Evolutionary conservation across 2,329 filamentous ascomycete genomes (phyloP).

Genomic region (Massarina eburnea): DNA sequence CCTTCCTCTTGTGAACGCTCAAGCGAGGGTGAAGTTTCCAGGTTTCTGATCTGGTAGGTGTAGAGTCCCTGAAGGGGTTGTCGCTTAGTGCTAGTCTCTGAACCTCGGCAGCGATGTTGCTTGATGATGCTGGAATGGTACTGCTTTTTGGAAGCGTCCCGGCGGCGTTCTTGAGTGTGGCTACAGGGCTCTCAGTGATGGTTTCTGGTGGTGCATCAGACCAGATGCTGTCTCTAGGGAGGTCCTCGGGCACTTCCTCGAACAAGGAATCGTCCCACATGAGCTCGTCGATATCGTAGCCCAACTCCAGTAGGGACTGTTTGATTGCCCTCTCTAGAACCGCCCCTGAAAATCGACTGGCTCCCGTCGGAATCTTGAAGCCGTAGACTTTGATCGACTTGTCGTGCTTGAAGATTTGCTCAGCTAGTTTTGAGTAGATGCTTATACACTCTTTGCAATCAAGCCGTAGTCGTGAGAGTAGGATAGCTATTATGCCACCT

Average conservation of each 20-base stretch:
- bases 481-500: slow-evolving; percentile 44
- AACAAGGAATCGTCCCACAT: slow-evolving; percentile 47
- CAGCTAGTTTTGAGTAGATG: slow-evolving; percentile 41
- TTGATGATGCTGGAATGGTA: slow-evolving; percentile 5
- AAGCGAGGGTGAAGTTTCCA: slow-evolving; percentile 38
- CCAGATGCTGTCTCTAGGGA: slow-evolving; percentile 40
- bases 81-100: slow-evolving; percentile 11
- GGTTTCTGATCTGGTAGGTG: slow-evolving; percentile 22
- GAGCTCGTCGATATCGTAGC: slow-evolving; percentile 38
- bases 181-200: slow-evolving; percentile 31
- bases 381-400: slow-evolving; percentile 37
- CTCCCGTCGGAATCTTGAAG: slow-evolving; percentile 39
- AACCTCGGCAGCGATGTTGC: slow-evolving; percentile 16
- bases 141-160: slow-evolving; percentile 6
- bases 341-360: slow-evolving; percentile 39
- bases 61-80: slow-evolving; percentile 18
- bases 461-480: slow-evolving; percentile 42
- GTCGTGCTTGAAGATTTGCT: slow-evolving; percentile 44
- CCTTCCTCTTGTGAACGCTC: slow-evolving; percentile 38
- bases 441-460: slow-evolving; percentile 41
- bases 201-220: slow-evolving; percentile 23
- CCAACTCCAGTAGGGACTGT: slow-evolving; percentile 31
- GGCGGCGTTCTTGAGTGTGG: slow-evolving; percentile 20
- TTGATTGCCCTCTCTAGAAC: slow-evolving; percentile 43
- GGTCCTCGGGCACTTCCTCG: slow-evolving; percentile 36